Base-by-base conservation (phyloP, 495 filamentous ascomycete species). In the Hypomontagnella submonticulosa region DNA sequence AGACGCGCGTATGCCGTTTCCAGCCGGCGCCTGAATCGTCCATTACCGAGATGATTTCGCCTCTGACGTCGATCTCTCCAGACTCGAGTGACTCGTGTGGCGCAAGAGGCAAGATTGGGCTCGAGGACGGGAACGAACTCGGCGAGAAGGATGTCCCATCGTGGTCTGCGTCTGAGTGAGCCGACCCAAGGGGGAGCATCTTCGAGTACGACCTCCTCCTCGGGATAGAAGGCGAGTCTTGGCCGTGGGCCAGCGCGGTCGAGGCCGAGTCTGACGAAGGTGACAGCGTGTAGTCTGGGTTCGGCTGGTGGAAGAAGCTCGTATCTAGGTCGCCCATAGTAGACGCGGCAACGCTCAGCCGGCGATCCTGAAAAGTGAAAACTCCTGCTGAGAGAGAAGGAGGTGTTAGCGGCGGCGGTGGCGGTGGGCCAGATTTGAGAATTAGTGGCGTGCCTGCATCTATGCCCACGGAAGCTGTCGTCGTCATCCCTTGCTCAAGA, bases 1-100 rank as follows among this genome's bases (percentile, higher is more conserved):
- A 82, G 19, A 83, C 81, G 4, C 80, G 74, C 7, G 80, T 83
- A 55, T 83, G 81, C 23, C 80, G 75, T 62, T 76, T 79, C 80
- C 80, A 83, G 11, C 74, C 77, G 32, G 78, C 74, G 1, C 79
- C 80, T 20, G 76, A 67, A 37, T 74, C 76, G 61, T 82, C 76
- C 67, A 76, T 71, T 16, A 80, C 77, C 34, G 77, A 78, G 10
- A 80, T 66, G 56, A 80, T 79, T 55, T 81, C 79, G 20, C 76
- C 80, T 18, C 77, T 72, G 0, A 81, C 59, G 23, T 80, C 75
- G 20, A 77, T 73, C 49, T 78, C 76, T 1, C 70, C 63, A n/a
- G 63, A 52, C n/a, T 70, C 66, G 7, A 74, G 57, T 48, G 66
- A 69, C 12, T 66, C 63, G 32, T 74, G 71, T 44, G 69, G 71